Evolutionary conservation across 306 rosid species (phyloP).

Genomic region (Vigna angularis): DNA sequence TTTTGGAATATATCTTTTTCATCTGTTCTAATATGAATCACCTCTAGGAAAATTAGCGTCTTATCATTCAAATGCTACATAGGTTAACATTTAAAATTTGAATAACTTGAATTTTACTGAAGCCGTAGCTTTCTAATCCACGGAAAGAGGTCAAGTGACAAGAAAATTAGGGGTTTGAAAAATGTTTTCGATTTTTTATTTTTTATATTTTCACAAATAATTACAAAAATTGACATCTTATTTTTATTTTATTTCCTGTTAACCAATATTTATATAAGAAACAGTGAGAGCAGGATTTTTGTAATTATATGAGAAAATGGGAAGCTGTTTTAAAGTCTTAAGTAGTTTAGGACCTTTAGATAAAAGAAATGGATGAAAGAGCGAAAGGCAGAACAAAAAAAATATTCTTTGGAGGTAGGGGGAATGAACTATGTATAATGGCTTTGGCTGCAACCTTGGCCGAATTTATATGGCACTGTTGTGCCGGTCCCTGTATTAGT

Average conservation of each 20-base stretch:
- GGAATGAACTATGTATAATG: background rate
- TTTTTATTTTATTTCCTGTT: background rate
- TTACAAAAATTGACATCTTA: background rate
- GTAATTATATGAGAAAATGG: background rate
- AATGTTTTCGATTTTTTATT: background rate
- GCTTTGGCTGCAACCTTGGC: constrained; percentile 42
- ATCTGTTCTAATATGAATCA: background rate
- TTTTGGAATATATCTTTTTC: no score
- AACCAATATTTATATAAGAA: background rate
- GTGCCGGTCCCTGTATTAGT: background rate
- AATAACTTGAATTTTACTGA: background rate
- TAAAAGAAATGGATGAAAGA: background rate
- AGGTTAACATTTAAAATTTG: background rate
- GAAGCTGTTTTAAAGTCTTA: background rate
- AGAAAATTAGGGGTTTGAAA: background rate
- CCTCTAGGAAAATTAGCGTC: background rate
- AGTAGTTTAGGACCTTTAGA: background rate
- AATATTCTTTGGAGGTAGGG: background rate
- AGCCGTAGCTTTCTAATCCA: background rate
- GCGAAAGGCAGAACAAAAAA: background rate
- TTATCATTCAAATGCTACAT: background rate
- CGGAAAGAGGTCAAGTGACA: background rate
- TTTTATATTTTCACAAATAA: background rate
- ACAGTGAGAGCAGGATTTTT: background rate
- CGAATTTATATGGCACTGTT: background rate